Base-by-base conservation (phyloP, 352 stramenopile genomes). In the Phytophthora fragariaefolia region DNA sequence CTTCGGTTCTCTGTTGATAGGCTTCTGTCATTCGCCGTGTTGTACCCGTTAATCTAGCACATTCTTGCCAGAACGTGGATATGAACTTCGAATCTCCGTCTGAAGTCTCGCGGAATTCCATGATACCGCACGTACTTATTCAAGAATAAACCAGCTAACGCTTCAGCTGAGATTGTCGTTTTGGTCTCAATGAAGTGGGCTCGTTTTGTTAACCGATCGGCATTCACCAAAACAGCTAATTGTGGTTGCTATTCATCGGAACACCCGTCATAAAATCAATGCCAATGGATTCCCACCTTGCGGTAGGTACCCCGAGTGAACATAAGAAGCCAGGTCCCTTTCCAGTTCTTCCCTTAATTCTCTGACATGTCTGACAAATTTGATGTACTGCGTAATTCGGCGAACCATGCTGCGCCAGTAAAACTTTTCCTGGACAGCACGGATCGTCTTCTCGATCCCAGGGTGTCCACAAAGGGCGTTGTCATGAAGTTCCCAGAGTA, bases 401-500 rank as follows among this genome's bases (percentile, higher is more conserved):
- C 38, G 38, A 46, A 23, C 38, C 38, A 46, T 46, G n/a, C 9
- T 46, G 0, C 6, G 15, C 38, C 54, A 61, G 15, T 61, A 61
- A 32, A 61, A 61, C 17, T 13, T n/a, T 30, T 52, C 54, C 12
- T 48, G 38, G 7, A 61, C 23, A 3, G 18, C 42, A 28, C n/a
- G n/a, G 4, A 28, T 22, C 3, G 17, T 52, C 18, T 52, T 40
- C 22, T 30, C 26, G 23, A 52, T 38, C 3, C 24, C 24, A 30
- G 20, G 26, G 26, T 61, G 40, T 5, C 38, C 24, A 32, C 30
- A 12, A 20, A 24, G 15, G 13, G 36, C 24, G n/a, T 18, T 52
- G 12, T 61, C 40, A n/a, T 52, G 34, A 9, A 50, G 9, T 51
- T 61, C 53, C 23, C 36, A 51, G 4, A 61, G 54, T 20, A 61